These are phyloP conservation scores for Neurospora tetraspora DNA, from an alignment of 495 filamentous ascomycete species.

Conservation along the genomic window DNA sequence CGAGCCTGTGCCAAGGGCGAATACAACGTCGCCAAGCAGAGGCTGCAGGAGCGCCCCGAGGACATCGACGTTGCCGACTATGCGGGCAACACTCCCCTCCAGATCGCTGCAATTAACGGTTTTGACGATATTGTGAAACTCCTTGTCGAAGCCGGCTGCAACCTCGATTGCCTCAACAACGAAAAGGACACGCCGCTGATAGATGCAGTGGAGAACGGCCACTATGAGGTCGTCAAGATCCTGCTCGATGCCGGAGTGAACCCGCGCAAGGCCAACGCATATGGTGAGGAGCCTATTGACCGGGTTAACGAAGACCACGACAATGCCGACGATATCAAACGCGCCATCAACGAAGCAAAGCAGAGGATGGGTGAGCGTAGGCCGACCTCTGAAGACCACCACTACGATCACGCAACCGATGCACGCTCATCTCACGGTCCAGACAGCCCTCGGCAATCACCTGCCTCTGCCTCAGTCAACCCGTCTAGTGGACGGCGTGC, in stretches of 20 bases:
- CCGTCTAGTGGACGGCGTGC: conserved; percentile 27
- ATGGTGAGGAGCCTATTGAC: conserved; percentile 81
- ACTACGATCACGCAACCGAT: conserved; percentile 40
- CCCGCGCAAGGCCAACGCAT: conserved; percentile 73
- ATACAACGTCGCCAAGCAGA: conserved; percentile 55
- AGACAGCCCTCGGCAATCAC: conserved; percentile 56
- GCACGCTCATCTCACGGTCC: conserved; percentile 57
- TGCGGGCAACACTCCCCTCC: conserved; percentile 86
- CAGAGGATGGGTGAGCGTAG: conserved; percentile 38
- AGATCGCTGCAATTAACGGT: conserved; percentile 80
- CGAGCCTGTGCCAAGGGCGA: conserved; percentile 72
- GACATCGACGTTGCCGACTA: conserved; percentile 86
- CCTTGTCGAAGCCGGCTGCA: conserved; percentile 70
- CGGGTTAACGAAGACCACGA: conserved; percentile 62
- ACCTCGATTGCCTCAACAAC: conserved; percentile 66
- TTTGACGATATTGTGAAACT: conserved; percentile 71
- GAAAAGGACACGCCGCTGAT: conserved; percentile 90
- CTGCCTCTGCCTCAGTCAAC: conserved; percentile 27
- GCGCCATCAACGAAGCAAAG: conserved; percentile 42
- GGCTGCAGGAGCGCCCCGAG: conserved; percentile 65
- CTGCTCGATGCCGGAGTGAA: conserved; percentile 80
- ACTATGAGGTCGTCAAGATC: conserved; percentile 80
- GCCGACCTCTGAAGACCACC: conserved; percentile 56
- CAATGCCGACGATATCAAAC: conserved; percentile 47
- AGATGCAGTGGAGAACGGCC: conserved; percentile 91